A percentile compares a stretch with the other conserved stretches of the same genome.
Evolutionary conservation across 139 green algal genomes (phyloP).

Genomic region (Gonium pectorale): DNA sequence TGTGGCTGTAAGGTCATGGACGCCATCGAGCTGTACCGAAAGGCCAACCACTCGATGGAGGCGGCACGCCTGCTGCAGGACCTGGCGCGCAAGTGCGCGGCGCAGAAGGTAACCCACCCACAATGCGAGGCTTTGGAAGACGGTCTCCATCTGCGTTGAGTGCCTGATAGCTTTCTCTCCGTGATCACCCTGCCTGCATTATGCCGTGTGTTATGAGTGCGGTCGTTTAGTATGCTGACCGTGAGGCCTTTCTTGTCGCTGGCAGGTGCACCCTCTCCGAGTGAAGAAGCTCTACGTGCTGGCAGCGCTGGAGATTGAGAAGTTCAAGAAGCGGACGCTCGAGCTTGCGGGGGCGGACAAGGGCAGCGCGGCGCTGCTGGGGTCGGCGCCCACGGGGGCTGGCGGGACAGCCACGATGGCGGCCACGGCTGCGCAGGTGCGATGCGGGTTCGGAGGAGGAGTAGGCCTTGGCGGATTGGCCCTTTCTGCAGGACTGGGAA

Average conservation of each 20-base stretch:
- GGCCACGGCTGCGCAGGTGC: conserved; percentile 46
- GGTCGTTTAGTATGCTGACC: too few relatives aligned
- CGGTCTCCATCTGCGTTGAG: too few relatives aligned
- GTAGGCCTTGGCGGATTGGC: too few relatives aligned
- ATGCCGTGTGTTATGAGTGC: too few relatives aligned
- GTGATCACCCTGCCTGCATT: too few relatives aligned
- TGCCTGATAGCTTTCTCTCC: too few relatives aligned
- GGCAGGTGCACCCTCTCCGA: conserved; percentile 66
- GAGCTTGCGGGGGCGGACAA: conserved; percentile 52
- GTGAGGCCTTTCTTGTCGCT: too few relatives aligned
- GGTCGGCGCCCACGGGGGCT: background rate
- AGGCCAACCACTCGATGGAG: conserved; percentile 78
- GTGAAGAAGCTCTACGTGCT: conserved; percentile 92
- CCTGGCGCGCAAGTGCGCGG: conserved; percentile 39
- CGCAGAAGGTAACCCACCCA: too few relatives aligned
- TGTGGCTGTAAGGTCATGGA: conserved; percentile 36
- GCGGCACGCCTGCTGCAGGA: conserved; percentile 73
- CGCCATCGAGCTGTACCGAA: conserved; percentile 79
- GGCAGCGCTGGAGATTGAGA: conserved; percentile 77
- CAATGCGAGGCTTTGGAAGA: too few relatives aligned
- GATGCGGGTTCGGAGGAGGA: too few relatives aligned
- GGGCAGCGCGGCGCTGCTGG: conserved; percentile 42
- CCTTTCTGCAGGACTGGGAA: too few relatives aligned
- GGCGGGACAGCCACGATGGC: conserved; percentile 48
- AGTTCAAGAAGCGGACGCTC: conserved; percentile 74